Base-by-base conservation (phyloP, 805 yeast species). In the Starmerella davenportii region DNA sequence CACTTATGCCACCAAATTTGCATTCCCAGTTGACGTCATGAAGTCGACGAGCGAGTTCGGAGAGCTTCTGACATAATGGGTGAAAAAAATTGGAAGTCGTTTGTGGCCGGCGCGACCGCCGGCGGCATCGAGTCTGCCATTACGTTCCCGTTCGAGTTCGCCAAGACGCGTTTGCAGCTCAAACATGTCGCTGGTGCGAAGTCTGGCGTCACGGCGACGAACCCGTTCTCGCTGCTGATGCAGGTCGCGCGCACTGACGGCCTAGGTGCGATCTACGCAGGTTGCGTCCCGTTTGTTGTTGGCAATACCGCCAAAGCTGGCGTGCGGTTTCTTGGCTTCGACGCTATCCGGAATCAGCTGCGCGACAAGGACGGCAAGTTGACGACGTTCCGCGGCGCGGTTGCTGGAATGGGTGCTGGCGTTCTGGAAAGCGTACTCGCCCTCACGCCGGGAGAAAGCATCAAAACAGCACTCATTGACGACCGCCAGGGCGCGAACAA, bases 361-460 rank as follows among this genome's bases (percentile, higher is more conserved):
- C 72, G 76, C 21, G 96, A 90, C 57, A 73, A 74, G 49, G 70
- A 79, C 45, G 96, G 96, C 5, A 79, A 81, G 57, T 61, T 90
- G 36, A 74, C 90, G 27, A 93, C 93, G 3, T 76, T 90, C 5
- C 61, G 93, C 52, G 96, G 96, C 48, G 92, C 85, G 4, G 43
- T 87, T 24, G 98, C 98, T 1, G 98, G 98, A n/a, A 64, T 90
- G 33, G 95, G 96, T 35, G 98, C 98, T 2, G 98, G 98, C 28
- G 69, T 85, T 34, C 59, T 87, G 43, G 98, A 87, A 56, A 77
- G 93, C 41, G 77, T 84, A 21, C 66, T 85, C 34, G 96, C 96
- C 0, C 93, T 90, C 35, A 87, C 98, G 0, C 98, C 98, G 2
- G 84, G 85, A 40, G 98, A 87, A 59, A 93, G 95, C 27, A 81